Percentiles rank a stretch among this genome's conserved stretches.
phyloP scores from a whole-genome alignment of 1,284 basidiomycete species.

The Sanghuangporus sanghuang region DNA sequence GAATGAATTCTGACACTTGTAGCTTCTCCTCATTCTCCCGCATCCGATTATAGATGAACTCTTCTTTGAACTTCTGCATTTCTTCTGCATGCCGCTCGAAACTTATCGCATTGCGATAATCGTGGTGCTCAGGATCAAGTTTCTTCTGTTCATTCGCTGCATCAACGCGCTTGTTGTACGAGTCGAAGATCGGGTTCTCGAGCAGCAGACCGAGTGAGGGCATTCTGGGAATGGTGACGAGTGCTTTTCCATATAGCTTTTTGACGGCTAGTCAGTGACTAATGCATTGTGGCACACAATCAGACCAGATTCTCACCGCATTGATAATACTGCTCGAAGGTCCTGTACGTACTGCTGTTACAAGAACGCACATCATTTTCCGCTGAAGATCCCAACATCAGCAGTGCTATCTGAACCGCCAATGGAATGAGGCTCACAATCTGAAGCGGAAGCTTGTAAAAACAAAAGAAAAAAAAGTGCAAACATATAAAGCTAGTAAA shows the following conservation, averaged over 20 bases:
- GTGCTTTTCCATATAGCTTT: constrained; percentile 68
- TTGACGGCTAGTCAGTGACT: background rate
- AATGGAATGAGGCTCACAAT: constrained; percentile 21
- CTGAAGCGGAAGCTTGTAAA: constrained; percentile 16
- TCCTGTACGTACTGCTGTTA: constrained; percentile 72
- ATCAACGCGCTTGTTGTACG: constrained; percentile 67
- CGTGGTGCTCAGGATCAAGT: constrained; percentile 42
- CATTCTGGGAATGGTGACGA: constrained; percentile 91
- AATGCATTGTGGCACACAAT: background rate
- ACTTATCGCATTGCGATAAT: constrained; percentile 64
- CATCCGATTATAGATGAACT: constrained; percentile 81
- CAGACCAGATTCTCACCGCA: constrained; percentile 38
- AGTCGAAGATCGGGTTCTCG: constrained; percentile 85
- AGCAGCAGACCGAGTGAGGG: constrained; percentile 94
- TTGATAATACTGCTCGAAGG: constrained; percentile 72
- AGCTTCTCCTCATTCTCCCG: constrained; percentile 76
- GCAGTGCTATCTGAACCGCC: background rate
- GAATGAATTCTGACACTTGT: constrained; percentile 56
- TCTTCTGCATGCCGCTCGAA: constrained; percentile 59
- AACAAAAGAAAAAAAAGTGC: constrained; percentile 35
- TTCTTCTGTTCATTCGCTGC: constrained; percentile 51
- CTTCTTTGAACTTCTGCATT: constrained; percentile 79
- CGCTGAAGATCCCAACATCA: constrained; percentile 49
- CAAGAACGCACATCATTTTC: constrained; percentile 93
- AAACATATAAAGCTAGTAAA: background rate